A percentile compares a stretch with the other conserved stretches of the same genome.
These are phyloP conservation scores for Scheffersomyces ergatensis DNA, from an alignment of 805 yeast genomes.

Conservation along the genomic window DNA sequence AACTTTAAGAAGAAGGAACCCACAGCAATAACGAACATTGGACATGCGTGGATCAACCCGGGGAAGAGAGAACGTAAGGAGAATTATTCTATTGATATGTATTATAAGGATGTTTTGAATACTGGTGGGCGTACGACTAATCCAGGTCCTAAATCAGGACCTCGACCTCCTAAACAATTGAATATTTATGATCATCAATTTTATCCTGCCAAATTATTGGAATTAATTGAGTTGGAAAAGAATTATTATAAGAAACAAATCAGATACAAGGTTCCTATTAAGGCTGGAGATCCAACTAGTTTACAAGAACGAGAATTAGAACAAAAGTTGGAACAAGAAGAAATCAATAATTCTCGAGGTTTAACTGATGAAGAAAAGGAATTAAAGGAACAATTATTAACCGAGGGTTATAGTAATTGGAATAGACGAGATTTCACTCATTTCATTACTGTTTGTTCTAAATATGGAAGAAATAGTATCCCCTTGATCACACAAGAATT, in stretches of 20 bases:
- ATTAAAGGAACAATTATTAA: conserved; percentile 54
- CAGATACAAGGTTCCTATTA: conserved; percentile 60
- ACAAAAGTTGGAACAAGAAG: conserved; percentile 61
- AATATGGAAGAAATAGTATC: conserved; percentile 77
- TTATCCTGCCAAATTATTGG: conserved; percentile 71
- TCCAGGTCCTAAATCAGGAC: conserved; percentile 49
- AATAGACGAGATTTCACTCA: conserved; percentile 83
- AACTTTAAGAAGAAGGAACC: conserved; percentile 67
- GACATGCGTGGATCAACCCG: conserved; percentile 77
- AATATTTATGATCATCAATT: conserved; percentile 89
- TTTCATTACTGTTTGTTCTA: conserved; percentile 69
- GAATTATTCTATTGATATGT: conserved; percentile 84
- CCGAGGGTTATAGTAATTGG: conserved; percentile 79
- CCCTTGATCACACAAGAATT: conserved; percentile 73
- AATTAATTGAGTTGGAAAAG: conserved; percentile 78
- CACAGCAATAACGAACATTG: conserved; percentile 46
- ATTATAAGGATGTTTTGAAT: conserved; percentile 76
- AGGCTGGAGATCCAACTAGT: conserved; percentile 47
- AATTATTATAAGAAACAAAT: conserved; percentile 69
- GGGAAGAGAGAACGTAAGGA: conserved; percentile 81
- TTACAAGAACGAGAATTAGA: conserved; percentile 36
- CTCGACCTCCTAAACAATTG: conserved; percentile 82
- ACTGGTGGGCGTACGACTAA: conserved; percentile 60
- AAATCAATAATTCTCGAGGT: conserved; percentile 74
- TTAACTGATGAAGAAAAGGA: conserved; percentile 79